A percentile compares a stretch with the other conserved stretches of the same genome.
These are phyloP conservation scores for Diaporthe sp. DNA, from an alignment of 2,329 filamentous ascomycete genomes.

Conservation along the genomic window DNA sequence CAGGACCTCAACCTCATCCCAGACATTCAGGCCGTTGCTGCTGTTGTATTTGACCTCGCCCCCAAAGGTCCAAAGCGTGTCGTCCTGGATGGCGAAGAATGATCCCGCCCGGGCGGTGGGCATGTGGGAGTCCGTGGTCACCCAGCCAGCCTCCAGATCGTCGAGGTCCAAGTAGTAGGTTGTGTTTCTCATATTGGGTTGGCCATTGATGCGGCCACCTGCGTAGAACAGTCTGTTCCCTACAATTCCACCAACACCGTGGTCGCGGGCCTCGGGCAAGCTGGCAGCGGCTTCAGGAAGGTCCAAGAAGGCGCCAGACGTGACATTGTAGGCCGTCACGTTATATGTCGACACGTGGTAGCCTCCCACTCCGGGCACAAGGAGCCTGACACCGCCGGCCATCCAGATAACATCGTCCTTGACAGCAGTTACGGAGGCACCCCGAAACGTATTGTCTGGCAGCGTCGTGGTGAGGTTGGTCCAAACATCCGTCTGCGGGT, in stretches of 20 bases:
- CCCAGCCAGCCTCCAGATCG: conserved; percentile 48
- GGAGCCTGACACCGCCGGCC: conserved; percentile 53
- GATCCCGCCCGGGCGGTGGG: conserved; percentile 54
- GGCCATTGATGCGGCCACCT: conserved; percentile 51
- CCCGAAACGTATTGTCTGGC: conserved; percentile 48
- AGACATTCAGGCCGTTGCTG: conserved; percentile 37
- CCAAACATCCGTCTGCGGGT: conserved; percentile 49
- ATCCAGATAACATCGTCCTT: conserved; percentile 51
- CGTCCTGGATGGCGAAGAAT: conserved; percentile 48
- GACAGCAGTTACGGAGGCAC: conserved; percentile 52
- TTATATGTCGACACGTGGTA: conserved; percentile 48
- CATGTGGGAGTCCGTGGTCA: conserved; percentile 49
- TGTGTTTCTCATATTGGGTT: conserved; percentile 51
- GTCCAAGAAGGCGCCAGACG: conserved; percentile 46
- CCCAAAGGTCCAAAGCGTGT: conserved; percentile 53
- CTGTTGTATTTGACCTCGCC: conserved; percentile 52
- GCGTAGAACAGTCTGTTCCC: conserved; percentile 53
- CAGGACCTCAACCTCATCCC: conserved; percentile 42
- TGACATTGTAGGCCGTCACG: conserved; percentile 51
- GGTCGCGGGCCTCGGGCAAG: conserved; percentile 54
- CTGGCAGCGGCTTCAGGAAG: conserved; percentile 46
- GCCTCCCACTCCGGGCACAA: conserved; percentile 41
- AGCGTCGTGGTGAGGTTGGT: conserved; percentile 45
- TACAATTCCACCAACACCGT: conserved; percentile 50
- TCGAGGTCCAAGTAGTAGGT: conserved; percentile 53